Base-by-base conservation (phyloP, 139 green algal genomes). In the Edaphochlamys debaryana region DNA sequence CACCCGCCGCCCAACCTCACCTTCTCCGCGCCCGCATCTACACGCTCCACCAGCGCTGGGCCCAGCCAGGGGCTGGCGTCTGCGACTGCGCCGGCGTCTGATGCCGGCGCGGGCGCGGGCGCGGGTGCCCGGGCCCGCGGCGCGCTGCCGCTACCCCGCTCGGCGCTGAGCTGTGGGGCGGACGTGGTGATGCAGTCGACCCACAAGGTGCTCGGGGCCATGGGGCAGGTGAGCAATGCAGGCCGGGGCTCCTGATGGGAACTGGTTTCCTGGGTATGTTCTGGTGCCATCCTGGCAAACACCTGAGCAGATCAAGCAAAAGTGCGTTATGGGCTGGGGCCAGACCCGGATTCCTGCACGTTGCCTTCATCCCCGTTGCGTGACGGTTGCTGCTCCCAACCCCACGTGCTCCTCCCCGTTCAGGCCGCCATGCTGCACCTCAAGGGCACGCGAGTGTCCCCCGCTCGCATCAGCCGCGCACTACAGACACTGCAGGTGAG, bases 341-440 rank as follows among this genome's bases (percentile, higher is more conserved):
- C 45, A 54, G 19, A 63, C 54, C 23, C n/a, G n/a, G 54, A 63
- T 63, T 17, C 22, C 22, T 22, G 19, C 22, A 63, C 6, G 54
- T 29, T 5, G 54, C 23, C 54, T 63, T 17, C 23, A 25, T 9
- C 6, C 22, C 20, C 54, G 15, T 63, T 9, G 13, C 45, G 45
- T 54, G 11, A 54, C 45, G 9, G 11, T 54, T 54, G 45, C 13
- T 9, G 45, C 45, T 54, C 45, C 45, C 45, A 64, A 13, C 22
- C 25, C 25, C 60, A 67, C 11, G 36, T 20, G 5, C 11, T n/a
- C 66, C 66, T 93, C 0, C 84, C 98, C 78, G 96, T 92, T 3
- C 96, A 99, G 92, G 89, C 94, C 0, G 93, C 96, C n/a, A 97
- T 99, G 96, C 93, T 99, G 79, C 96, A 99, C 69, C 29, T 89